phyloP scores from a whole-genome alignment of 176 grass and related monocot species.

The Phoenix roebelenii region DNA sequence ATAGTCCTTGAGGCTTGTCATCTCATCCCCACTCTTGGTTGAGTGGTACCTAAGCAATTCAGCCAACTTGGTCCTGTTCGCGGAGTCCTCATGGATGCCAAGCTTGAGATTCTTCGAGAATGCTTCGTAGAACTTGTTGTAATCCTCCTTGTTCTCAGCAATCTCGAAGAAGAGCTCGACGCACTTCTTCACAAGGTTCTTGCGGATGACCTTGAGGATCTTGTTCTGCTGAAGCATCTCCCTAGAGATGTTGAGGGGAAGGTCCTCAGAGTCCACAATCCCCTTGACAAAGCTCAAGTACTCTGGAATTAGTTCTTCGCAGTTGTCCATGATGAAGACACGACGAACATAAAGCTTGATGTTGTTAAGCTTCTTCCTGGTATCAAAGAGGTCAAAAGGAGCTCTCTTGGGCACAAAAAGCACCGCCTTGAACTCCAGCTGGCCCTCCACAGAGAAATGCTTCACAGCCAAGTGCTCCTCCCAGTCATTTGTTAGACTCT shows the following conservation, averaged over 20 bases:
- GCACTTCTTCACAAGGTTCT: conserved; percentile 98
- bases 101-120: conserved; percentile 99
- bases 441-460: conserved; percentile 97
- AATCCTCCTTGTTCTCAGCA: conserved; percentile 97
- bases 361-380: conserved; percentile 88
- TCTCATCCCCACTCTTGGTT: conserved; percentile 94
- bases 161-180: conserved; percentile 96
- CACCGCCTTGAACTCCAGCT: conserved; percentile 95
- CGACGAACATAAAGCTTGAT: conserved; percentile 91
- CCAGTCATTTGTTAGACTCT: conserved; percentile 95
- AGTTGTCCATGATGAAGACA: conserved; percentile 99
- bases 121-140: conserved; percentile 94
- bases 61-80: conserved; percentile 80
- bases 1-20: conserved; percentile 96
- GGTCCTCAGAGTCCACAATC: conserved; percentile 96
- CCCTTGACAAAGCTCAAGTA: conserved; percentile 93
- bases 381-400: conserved; percentile 94
- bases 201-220: conserved; percentile 89
- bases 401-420: conserved; percentile 94
- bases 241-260: conserved; percentile 92
- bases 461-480: conserved; percentile 90
- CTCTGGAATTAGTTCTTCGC: conserved; percentile 86
- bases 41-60: conserved; percentile 91
- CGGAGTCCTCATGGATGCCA: conserved; percentile 76
- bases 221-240: conserved; percentile 99